Percentiles rank a stretch among this genome's conserved stretches.
Conservation (phyloP, 345 rosid genomes). For the Reutealis trisperma region DNA sequence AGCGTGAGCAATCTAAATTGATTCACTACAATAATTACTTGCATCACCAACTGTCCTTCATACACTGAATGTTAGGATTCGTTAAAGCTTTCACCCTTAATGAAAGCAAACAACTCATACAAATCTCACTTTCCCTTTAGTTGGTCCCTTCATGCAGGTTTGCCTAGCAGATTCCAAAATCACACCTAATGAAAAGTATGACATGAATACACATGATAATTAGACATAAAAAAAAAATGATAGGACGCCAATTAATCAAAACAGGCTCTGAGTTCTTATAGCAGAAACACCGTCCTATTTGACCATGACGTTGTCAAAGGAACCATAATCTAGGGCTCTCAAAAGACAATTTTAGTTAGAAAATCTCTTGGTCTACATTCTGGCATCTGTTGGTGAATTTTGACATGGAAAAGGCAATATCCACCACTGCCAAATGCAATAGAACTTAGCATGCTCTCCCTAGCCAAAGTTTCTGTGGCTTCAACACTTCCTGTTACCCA, state of each 20-base stretch:
- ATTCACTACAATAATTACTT: neutral
- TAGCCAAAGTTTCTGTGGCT: neutral
- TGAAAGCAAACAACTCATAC: neutral
- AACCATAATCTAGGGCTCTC: neutral
- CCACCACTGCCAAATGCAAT: neutral
- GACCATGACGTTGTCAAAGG: neutral
- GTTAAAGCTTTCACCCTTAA: neutral
- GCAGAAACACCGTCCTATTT: neutral
- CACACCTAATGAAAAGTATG: neutral
- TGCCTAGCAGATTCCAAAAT: neutral
- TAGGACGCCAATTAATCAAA: neutral
- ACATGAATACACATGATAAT: neutral
- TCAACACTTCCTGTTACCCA: neutral
- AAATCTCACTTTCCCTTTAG: neutral
- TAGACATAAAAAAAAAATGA: neutral
- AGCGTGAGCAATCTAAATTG: neutral
- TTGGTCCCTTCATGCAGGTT: neutral
- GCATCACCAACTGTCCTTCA: neutral
- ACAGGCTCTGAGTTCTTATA: neutral
- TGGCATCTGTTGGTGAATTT: neutral
- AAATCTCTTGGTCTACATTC: neutral
- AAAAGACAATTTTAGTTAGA: neutral
- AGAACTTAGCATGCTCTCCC: neutral
- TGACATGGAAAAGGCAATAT: neutral
- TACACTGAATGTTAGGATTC: neutral